Base-by-base conservation (phyloP, 768 basidiomycete genomes). In the Austroboletus eburneus region DNA sequence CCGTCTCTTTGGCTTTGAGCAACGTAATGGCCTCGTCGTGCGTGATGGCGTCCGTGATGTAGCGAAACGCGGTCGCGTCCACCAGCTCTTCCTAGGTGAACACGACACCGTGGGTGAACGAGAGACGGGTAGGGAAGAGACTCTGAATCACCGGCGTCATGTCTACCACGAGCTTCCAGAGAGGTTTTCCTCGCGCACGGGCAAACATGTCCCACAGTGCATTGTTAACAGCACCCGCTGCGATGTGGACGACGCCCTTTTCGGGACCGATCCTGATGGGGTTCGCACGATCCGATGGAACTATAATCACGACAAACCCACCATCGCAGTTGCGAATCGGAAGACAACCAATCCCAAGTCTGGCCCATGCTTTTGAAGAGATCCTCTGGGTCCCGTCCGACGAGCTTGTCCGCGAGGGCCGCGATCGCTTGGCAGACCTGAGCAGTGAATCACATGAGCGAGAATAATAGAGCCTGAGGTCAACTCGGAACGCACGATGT, bases 171-270 rank as follows among this genome's bases (percentile, higher is more conserved):
- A 97, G 75, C 63, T 96, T 94, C 94, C 94, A 97, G 3, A 96
- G 69, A 5, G 94, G 94, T 67, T 95, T 95, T 43, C 77, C 72
- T 54, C 85, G 70, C 22, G 84, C 74, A 39, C 85, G 79, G 3
- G 91, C 90, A 54, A 81, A 91, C 81, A 95, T 82, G 59, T 96
- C 94, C 94, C 94, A 97, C 2, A 95, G 59, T 0, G 93, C 94
- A 54, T 96, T 96, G 64, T 90, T 80, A 7, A 97, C 91, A 2
- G 91, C 90, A 5, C 80, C 90, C 0, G 87, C 78, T 3, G 92
- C 91, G 42, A 95, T 83, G 61, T 91, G 88, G 43, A 97, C 92
- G 3, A 97, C 91, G 42, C 94, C 94, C 66, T 95, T 95, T 64
- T 95, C 93, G 0, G 93, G 92, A 5, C 91, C 92, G 57, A 93